These are phyloP conservation scores for Aspergillus incahuasiensis DNA, from an alignment of 495 filamentous ascomycete genomes.

Conservation along the genomic window DNA sequence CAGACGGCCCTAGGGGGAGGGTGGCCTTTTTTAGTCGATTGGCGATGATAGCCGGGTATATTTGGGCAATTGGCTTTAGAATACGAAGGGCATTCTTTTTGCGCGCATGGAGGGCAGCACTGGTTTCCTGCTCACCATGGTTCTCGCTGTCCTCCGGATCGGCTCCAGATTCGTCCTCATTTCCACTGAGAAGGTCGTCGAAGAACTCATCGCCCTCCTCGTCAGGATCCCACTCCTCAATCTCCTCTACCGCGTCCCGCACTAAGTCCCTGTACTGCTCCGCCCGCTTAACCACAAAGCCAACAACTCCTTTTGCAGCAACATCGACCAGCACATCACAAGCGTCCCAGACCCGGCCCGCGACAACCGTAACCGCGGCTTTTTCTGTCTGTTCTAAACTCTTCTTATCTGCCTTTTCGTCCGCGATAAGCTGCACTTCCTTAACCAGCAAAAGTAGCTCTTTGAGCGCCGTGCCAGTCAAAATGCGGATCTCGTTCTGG, in stretches of 20 bases:
- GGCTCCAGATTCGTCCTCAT: constrained; percentile 29
- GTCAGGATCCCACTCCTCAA: constrained; percentile 81
- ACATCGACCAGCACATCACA: constrained; percentile 68
- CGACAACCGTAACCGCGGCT: constrained; percentile 35
- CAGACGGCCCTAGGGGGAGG: neutral
- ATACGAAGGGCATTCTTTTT: constrained; percentile 38
- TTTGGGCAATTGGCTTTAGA: constrained; percentile 39
- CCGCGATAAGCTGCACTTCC: constrained; percentile 28
- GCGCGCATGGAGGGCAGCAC: constrained; percentile 29
- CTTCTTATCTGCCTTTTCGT: constrained; percentile 19
- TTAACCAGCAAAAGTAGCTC: constrained; percentile 37
- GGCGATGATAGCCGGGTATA: constrained; percentile 36
- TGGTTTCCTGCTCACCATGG: constrained; percentile 24
- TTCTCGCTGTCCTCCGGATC: constrained; percentile 34
- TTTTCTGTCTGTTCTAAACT: constrained; percentile 33
- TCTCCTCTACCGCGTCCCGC: constrained; percentile 74
- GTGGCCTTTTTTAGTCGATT: constrained; percentile 33
- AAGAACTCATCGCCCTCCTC: constrained; percentile 51
- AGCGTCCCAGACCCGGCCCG: constrained; percentile 53
- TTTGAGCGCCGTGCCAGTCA: constrained; percentile 31
- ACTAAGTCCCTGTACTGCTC: constrained; percentile 66
- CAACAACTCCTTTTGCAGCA: constrained; percentile 58
- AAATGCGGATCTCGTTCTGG: constrained; percentile 44
- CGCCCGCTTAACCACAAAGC: constrained; percentile 55
- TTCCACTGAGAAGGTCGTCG: constrained; percentile 37